Evolutionary conservation across 2,329 filamentous ascomycete species (phyloP), one percentile per base, ranked within the genome.

Genomic region (Pestalotiopsis sp.): DNA sequence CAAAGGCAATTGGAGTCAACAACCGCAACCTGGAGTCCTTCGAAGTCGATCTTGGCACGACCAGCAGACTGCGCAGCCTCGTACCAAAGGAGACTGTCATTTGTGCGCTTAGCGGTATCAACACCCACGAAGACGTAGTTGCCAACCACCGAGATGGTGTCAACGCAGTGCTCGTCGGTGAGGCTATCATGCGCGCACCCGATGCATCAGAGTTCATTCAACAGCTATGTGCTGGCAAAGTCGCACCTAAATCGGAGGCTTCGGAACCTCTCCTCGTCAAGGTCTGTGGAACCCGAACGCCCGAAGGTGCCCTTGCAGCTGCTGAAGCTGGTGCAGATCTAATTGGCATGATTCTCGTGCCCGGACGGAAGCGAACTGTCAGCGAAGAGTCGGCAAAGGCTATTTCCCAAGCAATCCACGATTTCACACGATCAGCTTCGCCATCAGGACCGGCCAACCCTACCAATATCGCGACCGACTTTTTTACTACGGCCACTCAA

Each of bases 21-120:
- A 99, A 99, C 83, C 91, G 96, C 67, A 97, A 99, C 77, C 86
- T 99, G 13, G 95, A 95, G 74, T 98, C 92, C 76, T 99, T 99
- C 75, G 95, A 98, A 78, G 96, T 99, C 23, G 97, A 99, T 79
- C 88, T 99, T 71, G 91, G 93, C 70, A 99, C 95, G 0, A 97
- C 95, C 1, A 94, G 92, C 76, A 91, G 95, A 27, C 83, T 99
- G 63, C 93, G 97, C 81, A 91, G 91, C 75, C 91, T 95, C 83
- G 95, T 98, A 3, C 92, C 94, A 2, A 88, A 93, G 71, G 92
- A 90, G 67, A 97, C 94, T 3, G 91, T 97, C 70, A 91, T 99
- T 36, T 98, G 94, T 78, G 97, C 96, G 11, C 86, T 99, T 41
- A 98, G 95, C 77, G 96, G 96, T 61, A 99, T 99, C 74, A 94